Conservation (phyloP, 2,329 filamentous ascomycete genomes). For the Rhexocercosporidium sp. region DNA sequence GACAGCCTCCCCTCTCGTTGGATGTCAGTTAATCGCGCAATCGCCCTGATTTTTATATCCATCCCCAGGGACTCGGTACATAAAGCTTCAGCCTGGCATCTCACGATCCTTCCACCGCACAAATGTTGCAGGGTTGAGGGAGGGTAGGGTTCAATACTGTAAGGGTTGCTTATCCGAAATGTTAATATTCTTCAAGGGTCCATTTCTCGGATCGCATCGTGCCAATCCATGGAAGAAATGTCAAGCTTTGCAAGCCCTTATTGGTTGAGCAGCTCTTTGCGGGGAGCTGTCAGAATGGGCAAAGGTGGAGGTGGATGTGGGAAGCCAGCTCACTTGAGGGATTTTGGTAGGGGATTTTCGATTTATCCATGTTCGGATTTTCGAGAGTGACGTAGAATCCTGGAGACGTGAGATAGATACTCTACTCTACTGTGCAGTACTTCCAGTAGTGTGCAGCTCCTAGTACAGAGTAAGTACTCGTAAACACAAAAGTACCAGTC, state of each 20-base stretch:
- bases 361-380: not conserved
- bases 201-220: not conserved
- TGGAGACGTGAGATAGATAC: not conserved
- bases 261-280: not conserved
- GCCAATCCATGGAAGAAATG: not conserved
- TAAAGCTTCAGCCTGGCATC: not conserved
- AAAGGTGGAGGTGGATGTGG: not conserved
- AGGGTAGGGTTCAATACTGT: not conserved
- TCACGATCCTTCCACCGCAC: not conserved
- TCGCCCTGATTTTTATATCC: not conserved
- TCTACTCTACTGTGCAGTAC: not conserved
- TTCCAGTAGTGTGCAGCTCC: not conserved
- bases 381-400: not conserved
- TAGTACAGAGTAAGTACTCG: not conserved
- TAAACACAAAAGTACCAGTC: not conserved
- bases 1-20: not conserved
- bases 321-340: slow-evolving; percentile 6
- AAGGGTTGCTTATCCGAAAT: not conserved
- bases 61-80: slow-evolving; percentile 1
- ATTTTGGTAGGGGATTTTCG: not conserved
- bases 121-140: not conserved
- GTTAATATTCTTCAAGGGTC: not conserved
- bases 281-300: slow-evolving; percentile 6
- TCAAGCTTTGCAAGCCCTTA: not conserved
- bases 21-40: not conserved